Percentiles rank a stretch among this genome's conserved stretches.
These are phyloP conservation scores for Trichoderma virens DNA, from an alignment of 495 filamentous ascomycete genomes.

Conservation along the genomic window DNA sequence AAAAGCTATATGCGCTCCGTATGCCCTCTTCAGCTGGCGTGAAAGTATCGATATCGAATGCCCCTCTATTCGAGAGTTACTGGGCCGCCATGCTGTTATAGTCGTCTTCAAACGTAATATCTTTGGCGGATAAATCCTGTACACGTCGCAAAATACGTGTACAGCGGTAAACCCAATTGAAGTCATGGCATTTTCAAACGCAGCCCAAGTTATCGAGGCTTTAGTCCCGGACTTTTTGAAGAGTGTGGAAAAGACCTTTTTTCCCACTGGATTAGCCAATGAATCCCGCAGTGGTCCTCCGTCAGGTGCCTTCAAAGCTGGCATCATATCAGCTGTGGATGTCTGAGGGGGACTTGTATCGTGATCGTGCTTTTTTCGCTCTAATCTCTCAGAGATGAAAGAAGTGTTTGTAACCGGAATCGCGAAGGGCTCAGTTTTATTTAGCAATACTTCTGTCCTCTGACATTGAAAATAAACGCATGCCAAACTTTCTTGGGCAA, in stretches of 20 bases:
- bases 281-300: slow-evolving; percentile 14
- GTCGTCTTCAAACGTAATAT: slow-evolving; percentile 14
- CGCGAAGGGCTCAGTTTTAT: too few relatives aligned
- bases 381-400: too few relatives aligned
- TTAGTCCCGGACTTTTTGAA: slow-evolving; percentile 20
- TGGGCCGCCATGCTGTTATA: slow-evolving; percentile 22
- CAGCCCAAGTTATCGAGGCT: slow-evolving; percentile 26
- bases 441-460: slow-evolving; percentile 15
- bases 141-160: slow-evolving; percentile 22
- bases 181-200: slow-evolving; percentile 28
- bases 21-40: slow-evolving; percentile 17
- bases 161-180: slow-evolving; percentile 25
- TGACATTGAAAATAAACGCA: slow-evolving; percentile 17
- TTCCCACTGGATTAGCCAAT: slow-evolving; percentile 21
- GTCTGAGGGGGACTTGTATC: too few relatives aligned
- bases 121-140: slow-evolving; percentile 20
- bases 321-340: too few relatives aligned
- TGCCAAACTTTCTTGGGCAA: slow-evolving; percentile 24
- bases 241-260: slow-evolving; percentile 24
- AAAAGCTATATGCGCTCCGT: too few relatives aligned
- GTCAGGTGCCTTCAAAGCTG: not conserved
- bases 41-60: slow-evolving; percentile 14
- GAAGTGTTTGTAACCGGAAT: too few relatives aligned
- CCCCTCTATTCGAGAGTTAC: slow-evolving; percentile 21
- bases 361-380: too few relatives aligned